These are phyloP conservation scores for Fusarium aywerte DNA, from an alignment of 2,329 filamentous ascomycete species.

Conservation along the genomic window DNA sequence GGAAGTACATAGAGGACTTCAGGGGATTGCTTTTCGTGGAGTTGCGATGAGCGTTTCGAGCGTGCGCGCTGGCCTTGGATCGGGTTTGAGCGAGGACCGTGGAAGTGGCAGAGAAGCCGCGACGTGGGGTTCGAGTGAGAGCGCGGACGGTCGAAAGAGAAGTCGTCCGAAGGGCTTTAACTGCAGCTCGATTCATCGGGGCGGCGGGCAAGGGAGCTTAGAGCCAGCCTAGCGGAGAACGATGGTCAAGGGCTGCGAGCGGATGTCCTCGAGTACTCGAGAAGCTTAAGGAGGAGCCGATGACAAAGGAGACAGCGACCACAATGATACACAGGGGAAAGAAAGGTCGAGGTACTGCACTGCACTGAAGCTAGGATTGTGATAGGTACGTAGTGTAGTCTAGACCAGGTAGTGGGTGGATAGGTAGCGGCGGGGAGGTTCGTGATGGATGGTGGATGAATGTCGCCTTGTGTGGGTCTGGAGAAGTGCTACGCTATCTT, in stretches of 20 bases:
- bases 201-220: conserved; percentile 27
- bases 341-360: background rate
- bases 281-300: conserved; percentile 8
- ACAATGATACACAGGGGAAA: conserved; percentile 22
- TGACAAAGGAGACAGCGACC: conserved; percentile 13
- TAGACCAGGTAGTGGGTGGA: background rate
- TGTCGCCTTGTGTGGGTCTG: conserved; percentile 9
- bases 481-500: conserved; percentile 26
- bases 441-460: conserved; percentile 15
- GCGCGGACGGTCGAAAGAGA: conserved; percentile 71
- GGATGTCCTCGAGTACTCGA: background rate
- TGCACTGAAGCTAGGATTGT: conserved; percentile 1
- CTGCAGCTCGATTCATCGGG: conserved; percentile 79
- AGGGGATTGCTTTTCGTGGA: conserved; percentile 57
- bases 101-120: conserved; percentile 57
- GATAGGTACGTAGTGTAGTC: conserved; percentile 2
- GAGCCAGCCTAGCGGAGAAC: conserved; percentile 19
- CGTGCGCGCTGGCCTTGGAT: conserved; percentile 59
- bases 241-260: background rate
- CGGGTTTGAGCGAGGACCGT: conserved; percentile 69
- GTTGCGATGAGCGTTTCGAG: conserved; percentile 51
- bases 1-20: conserved; percentile 79
- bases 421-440: conserved; percentile 2
- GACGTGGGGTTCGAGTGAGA: conserved; percentile 61
- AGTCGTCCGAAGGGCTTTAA: conserved; percentile 74